Evolutionary conservation across 495 filamentous ascomycete genomes (phyloP), one percentile per base, ranked within the genome.

Genomic region (Astrothelium subdiscretum): DNA sequence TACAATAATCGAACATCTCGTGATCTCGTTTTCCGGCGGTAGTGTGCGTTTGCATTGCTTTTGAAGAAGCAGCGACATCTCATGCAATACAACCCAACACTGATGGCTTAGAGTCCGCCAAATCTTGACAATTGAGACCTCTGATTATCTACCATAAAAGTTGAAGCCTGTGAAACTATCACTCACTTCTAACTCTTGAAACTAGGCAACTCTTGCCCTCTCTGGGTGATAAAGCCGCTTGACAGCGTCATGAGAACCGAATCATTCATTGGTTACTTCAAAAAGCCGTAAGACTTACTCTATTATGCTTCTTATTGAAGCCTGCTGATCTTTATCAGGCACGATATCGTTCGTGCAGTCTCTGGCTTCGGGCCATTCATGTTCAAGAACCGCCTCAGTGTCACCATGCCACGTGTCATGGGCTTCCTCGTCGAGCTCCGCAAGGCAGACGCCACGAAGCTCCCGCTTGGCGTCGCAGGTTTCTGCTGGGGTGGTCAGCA

Each of bases 401-500:
- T 63, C n/a, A 51, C 61, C 15, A 24, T 35, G 4, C 69, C 70
- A 11, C 58, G 66, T 22, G 58, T 73, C 61, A 60, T 65, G 40
- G 35, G 29, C 31, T 70, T 68, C 59, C 58, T 73, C 58, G 59
- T 61, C 29, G 61, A 61, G 1, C 65, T 73, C 40, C 65, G 66
- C 31, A 48, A 52, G 31, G 54, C 61, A 31, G 69, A 71, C 32
- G 69, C 64, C 35, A 62, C 57, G 13, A 54, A 67, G 60, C 61
- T 70, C 2, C 63, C 68, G 5, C 44, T 73, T 60, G 71, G 68
- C 35, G 66, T 63, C 22, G 71, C 71, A 2, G 71, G 71, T 1
- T 73, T 73, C 63, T 73, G 70, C 62, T 71, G 71, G 71, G 68
- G 69, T 44, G 70, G 62, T 0, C 58, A 68, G 31, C 68, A 63